phyloP scores from a whole-genome alignment of 257 asterid species.

The Leonotis leonurus region DNA sequence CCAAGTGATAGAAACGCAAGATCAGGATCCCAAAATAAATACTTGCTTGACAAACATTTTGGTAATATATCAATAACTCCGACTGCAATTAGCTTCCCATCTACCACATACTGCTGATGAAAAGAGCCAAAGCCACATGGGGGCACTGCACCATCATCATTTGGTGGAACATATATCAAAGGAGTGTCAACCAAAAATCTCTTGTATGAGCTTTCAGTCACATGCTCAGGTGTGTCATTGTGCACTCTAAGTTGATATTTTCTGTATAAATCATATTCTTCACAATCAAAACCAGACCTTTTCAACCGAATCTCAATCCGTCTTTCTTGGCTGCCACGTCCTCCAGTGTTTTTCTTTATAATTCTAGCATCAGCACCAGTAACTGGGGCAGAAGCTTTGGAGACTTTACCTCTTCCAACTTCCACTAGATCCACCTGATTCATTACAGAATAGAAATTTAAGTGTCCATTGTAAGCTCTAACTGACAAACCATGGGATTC shows the following conservation, averaged over 20 bases:
- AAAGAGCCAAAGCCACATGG: conserved; percentile 95
- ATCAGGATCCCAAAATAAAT: conserved; percentile 99
- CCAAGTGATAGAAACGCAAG: conserved; percentile 83
- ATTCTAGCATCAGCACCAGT: conserved; percentile 17
- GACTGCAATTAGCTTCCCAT: conserved; percentile 87
- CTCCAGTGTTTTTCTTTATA: conserved; percentile 22
- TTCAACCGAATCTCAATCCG: conserved; percentile 61
- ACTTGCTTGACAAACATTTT: conserved; percentile 88
- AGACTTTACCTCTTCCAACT: conserved; percentile 12
- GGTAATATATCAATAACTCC: conserved; percentile 96
- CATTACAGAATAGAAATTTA: conserved; percentile 57
- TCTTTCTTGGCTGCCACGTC: conserved; percentile 26
- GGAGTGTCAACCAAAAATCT: conserved; percentile 93
- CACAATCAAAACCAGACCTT: conserved; percentile 65
- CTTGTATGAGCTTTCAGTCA: conserved; percentile 70
- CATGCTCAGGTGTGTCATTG: conserved; percentile 70
- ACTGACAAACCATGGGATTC: conserved; percentile 51
- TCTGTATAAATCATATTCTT: conserved; percentile 81
- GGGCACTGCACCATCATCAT: conserved; percentile 49
- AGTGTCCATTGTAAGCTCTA: conserved; percentile 87
- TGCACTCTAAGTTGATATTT: conserved; percentile 89
- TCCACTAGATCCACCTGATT: conserved; percentile 23
- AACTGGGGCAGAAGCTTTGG: conserved; percentile 20
- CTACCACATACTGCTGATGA: conserved; percentile 93
- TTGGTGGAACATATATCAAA: conserved; percentile 53